Evolutionary conservation across 208 protist genomes (phyloP), one percentile per base, ranked within the genome.

Genomic region (Endotrypanum monterogeii): DNA sequence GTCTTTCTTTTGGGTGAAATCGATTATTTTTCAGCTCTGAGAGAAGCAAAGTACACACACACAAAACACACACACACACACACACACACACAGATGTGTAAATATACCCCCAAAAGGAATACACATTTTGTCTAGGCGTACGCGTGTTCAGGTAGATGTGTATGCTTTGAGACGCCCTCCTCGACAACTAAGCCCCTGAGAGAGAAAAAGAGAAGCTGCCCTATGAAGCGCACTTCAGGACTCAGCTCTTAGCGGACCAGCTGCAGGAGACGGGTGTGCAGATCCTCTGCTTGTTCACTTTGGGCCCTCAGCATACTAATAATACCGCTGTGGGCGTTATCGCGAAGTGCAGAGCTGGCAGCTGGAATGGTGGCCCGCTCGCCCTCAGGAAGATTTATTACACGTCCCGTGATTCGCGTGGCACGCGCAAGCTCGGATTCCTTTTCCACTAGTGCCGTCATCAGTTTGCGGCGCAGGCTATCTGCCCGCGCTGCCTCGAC

Each of bases 181-280:
- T 48, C 44, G 12, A 48, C 5, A 48, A 11, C 44, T 28, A 65
- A 6, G 60, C 28, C 20, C 35, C 46, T 46, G 32, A 20, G 23
- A n/a, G 25, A 18, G 18, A 14, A 30, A 69, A 44, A 55, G 9
- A 30, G 44, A 1, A 25, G 20, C 51, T n/a, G n/a, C n/a, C n/a
- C 16, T 16, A 37, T 56, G 23, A 35, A 20, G 11, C 16, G 18
- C 37, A 28, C 14, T 4, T 51, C 18, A 37, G 28, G 52, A 3
- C 11, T n/a, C 4, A 11, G 8, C 18, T 11, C 25, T 68, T 16
- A 83, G 25, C 73, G 76, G 0, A 85, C 88, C 25, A 94, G 76
- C 69, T 89, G 87, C 66, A 89, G 66, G 7, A 95, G 78, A 48
- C 86, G 85, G 51, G 71, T 62, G 41, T 96, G 91, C 48, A 96